These are phyloP conservation scores for Conidiobolus incongruus DNA, from an alignment of 371 early-diverging fungal species.

Conservation along the genomic window DNA sequence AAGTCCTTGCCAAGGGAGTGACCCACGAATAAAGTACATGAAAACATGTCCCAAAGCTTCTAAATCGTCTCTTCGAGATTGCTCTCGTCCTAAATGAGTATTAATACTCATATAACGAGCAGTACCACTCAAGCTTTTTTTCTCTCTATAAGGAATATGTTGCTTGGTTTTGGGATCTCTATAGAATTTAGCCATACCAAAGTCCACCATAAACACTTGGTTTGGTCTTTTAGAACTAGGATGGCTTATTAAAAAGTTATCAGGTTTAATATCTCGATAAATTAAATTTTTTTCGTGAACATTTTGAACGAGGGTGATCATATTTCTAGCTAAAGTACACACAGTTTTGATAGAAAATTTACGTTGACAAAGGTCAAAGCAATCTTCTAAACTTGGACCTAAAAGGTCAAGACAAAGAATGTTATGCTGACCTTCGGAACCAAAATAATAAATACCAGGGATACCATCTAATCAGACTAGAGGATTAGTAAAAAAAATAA, in stretches of 20 bases:
- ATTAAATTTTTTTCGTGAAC: slow-evolving; percentile 44
- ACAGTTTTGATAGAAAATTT: slow-evolving; percentile 98
- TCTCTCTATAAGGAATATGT: slow-evolving; percentile 94
- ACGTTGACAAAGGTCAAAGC: slow-evolving; percentile 95
- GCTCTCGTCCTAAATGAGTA: slow-evolving; percentile 96
- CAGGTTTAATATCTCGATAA: slow-evolving; percentile 82
- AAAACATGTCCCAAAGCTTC: slow-evolving; percentile 98
- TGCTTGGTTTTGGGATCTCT: slow-evolving; percentile 88
- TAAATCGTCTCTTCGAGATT: slow-evolving; percentile 98
- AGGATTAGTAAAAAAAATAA: not conserved
- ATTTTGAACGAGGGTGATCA: slow-evolving; percentile 94
- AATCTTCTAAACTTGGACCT: slow-evolving; percentile 95
- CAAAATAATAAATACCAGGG: slow-evolving; percentile 86
- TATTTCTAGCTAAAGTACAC: slow-evolving; percentile 89
- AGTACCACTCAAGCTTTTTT: slow-evolving; percentile 98
- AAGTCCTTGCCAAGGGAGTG: slow-evolving; percentile 99
- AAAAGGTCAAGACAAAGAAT: slow-evolving; percentile 98
- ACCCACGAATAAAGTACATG: slow-evolving; percentile 97
- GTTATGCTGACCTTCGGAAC: slow-evolving; percentile 80
- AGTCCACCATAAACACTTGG: slow-evolving; percentile 97
- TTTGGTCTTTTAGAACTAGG: slow-evolving; percentile 77
- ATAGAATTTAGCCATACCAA: slow-evolving; percentile 97
- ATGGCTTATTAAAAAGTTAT: slow-evolving; percentile 98
- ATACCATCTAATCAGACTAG: slow-evolving; percentile 35
- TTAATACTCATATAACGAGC: slow-evolving; percentile 98